These are phyloP conservation scores for Colletotrichum liriopes DNA, from an alignment of 2,329 filamentous ascomycete species.

Conservation along the genomic window DNA sequence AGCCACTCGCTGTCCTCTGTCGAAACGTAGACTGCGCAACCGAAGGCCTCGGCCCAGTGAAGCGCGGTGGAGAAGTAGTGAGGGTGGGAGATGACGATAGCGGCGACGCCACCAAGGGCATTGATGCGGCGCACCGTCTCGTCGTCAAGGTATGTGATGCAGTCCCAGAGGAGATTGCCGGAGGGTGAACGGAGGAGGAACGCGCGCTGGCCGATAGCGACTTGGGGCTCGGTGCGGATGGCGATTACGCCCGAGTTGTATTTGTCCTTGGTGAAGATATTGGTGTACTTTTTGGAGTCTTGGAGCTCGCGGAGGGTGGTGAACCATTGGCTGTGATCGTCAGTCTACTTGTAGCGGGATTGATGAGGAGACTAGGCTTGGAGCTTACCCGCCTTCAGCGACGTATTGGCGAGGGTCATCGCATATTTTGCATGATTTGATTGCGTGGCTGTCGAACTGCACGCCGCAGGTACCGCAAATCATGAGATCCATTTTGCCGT, in stretches of 20 bases:
- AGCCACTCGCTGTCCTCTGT: slow-evolving; percentile 78
- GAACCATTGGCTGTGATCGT: slow-evolving; percentile 72
- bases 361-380: background rate
- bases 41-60: slow-evolving; percentile 79
- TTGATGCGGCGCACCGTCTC: slow-evolving; percentile 73
- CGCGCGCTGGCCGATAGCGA: slow-evolving; percentile 83
- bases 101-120: slow-evolving; percentile 75
- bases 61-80: slow-evolving; percentile 87
- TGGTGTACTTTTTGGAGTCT: slow-evolving; percentile 59
- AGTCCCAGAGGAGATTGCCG: slow-evolving; percentile 87
- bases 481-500: slow-evolving; percentile 52
- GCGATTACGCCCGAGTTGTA: slow-evolving; percentile 62
- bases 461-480: slow-evolving; percentile 81
- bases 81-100: slow-evolving; percentile 84
- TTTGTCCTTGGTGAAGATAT: slow-evolving; percentile 66
- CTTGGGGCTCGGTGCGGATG: slow-evolving; percentile 68
- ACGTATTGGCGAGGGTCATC: slow-evolving; percentile 82
- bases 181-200: slow-evolving; percentile 75
- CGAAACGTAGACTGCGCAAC: slow-evolving; percentile 79
- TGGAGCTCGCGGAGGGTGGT: slow-evolving; percentile 69
- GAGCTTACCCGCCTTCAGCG: slow-evolving; percentile 53
- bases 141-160: slow-evolving; percentile 78
- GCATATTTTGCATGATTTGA: slow-evolving; percentile 78
- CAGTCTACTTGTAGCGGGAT: no score
- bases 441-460: slow-evolving; percentile 69